phyloP scores from a whole-genome alignment of 2,329 filamentous ascomycete species.

The Leptographium wingfieldii region DNA sequence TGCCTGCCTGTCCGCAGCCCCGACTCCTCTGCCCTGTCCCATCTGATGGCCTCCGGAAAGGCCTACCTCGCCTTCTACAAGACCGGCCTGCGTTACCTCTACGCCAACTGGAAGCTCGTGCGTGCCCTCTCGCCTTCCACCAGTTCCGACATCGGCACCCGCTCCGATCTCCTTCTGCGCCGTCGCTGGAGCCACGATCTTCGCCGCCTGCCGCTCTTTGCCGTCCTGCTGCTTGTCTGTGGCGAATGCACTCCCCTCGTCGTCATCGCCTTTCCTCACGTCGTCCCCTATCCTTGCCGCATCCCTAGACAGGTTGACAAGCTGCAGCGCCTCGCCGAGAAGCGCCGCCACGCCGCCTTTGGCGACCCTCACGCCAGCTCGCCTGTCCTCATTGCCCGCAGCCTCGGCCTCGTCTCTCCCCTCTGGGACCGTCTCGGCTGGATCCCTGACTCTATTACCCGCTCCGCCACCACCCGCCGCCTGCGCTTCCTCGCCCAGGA shows the following conservation, averaged over 20 bases:
- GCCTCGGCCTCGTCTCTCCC: slow-evolving; percentile 30
- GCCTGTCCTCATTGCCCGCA: slow-evolving; percentile 26
- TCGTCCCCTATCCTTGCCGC: slow-evolving; percentile 72
- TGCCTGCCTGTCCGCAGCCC: slow-evolving; percentile 43
- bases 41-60: slow-evolving; percentile 53
- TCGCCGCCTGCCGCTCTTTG: slow-evolving; percentile 67
- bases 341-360: slow-evolving; percentile 37
- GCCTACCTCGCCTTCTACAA: slow-evolving; percentile 83
- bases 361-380: slow-evolving; percentile 10
- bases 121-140: slow-evolving; percentile 15
- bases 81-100: slow-evolving; percentile 62
- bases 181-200: slow-evolving; percentile 59
- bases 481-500: slow-evolving; percentile 57
- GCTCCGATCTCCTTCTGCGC: slow-evolving; percentile 60
- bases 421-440: slow-evolving; percentile 39
- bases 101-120: slow-evolving; percentile 38
- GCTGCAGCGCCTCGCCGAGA: slow-evolving; percentile 38
- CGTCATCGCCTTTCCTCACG: slow-evolving; percentile 53
- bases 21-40: slow-evolving; percentile 30
- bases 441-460: slow-evolving; percentile 38
- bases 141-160: slow-evolving; percentile 30
- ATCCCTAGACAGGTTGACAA: slow-evolving; percentile 63
- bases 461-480: slow-evolving; percentile 36
- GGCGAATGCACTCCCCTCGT: slow-evolving; percentile 80
- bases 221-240: slow-evolving; percentile 59